phyloP scores from a whole-genome alignment of 2,329 filamentous ascomycete species.

The Claviceps humidiphila region DNA sequence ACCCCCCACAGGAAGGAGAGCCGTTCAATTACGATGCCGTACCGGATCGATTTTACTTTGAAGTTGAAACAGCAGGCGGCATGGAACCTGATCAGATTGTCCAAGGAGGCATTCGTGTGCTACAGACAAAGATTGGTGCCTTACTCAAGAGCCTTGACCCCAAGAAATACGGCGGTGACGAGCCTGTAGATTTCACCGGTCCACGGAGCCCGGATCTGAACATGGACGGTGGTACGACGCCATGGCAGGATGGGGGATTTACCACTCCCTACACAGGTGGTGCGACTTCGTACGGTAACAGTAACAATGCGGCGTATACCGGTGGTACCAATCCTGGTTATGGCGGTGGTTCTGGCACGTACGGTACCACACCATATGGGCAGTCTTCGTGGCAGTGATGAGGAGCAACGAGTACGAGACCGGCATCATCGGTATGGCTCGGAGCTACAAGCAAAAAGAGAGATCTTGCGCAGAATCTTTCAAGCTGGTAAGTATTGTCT shows the following conservation, averaged over 20 bases:
- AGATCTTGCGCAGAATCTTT: background rate
- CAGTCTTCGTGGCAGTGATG: slow-evolving; percentile 33
- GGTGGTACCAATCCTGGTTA: slow-evolving; percentile 52
- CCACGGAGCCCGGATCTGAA: slow-evolving; percentile 53
- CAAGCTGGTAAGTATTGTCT: slow-evolving; percentile 3
- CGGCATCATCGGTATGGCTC: slow-evolving; percentile 3
- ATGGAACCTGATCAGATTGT: slow-evolving; percentile 85
- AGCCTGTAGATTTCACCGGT: slow-evolving; percentile 47
- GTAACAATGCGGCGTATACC: slow-evolving; percentile 57
- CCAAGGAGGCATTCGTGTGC: slow-evolving; percentile 71
- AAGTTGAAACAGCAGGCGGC: slow-evolving; percentile 79
- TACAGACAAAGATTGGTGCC: slow-evolving; percentile 80
- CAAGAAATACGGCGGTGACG: slow-evolving; percentile 37
- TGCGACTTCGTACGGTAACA: slow-evolving; percentile 46
- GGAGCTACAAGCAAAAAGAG: background rate
- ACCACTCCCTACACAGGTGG: slow-evolving; percentile 53
- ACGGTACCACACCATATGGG: slow-evolving; percentile 34
- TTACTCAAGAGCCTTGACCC: slow-evolving; percentile 50
- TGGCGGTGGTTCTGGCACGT: slow-evolving; percentile 39
- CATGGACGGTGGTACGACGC: slow-evolving; percentile 41
- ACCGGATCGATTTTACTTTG: slow-evolving; percentile 79
- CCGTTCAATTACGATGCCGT: slow-evolving; percentile 83
- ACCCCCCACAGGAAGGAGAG: slow-evolving; percentile 67
- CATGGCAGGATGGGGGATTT: slow-evolving; percentile 51
- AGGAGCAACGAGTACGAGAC: background rate